Conservation (phyloP, 2,329 filamentous ascomycete genomes). For the Colletotrichum nymphaeae region DNA sequence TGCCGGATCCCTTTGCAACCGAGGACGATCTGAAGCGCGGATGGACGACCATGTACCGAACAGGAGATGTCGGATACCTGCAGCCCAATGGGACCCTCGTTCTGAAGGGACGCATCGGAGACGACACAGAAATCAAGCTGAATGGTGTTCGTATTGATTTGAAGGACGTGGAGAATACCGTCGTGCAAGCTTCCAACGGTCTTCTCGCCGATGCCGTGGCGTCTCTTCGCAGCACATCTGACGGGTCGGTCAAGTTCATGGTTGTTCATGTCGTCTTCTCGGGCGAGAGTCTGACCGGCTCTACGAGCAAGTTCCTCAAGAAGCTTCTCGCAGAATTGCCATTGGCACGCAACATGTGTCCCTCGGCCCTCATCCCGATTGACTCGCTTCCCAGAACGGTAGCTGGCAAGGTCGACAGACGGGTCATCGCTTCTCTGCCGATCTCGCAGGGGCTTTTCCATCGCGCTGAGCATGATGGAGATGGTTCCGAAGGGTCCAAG, state of each 20-base stretch:
- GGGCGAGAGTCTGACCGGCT: background rate
- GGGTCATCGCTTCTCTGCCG: conserved; percentile 39
- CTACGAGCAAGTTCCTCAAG: conserved; percentile 31
- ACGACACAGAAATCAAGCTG: conserved; percentile 59
- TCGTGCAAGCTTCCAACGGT: conserved; percentile 37
- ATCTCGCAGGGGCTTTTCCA: conserved; percentile 33
- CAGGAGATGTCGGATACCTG: background rate
- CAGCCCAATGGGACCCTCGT: background rate
- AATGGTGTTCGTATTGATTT: conserved; percentile 58
- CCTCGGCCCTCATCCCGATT: conserved; percentile 41
- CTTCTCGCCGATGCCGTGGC: conserved; percentile 39
- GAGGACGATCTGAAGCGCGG: background rate
- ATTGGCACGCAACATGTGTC: conserved; percentile 50
- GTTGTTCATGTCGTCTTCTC: conserved; percentile 42
- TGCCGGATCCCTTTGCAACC: background rate
- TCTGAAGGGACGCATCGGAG: conserved; percentile 50
- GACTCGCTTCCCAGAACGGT: conserved; percentile 1
- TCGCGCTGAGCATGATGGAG: background rate
- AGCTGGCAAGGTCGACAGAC: conserved; percentile 8
- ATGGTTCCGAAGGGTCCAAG: background rate
- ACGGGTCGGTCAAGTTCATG: conserved; percentile 36
- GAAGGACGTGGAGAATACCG: conserved; percentile 47
- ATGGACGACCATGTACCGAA: background rate
- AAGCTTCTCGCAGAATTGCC: conserved; percentile 34
- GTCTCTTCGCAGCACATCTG: conserved; percentile 34